Evolutionary conservation across 306 rosid species (phyloP), one percentile per base, ranked within the genome.

Genomic region (Prunus davidiana): DNA sequence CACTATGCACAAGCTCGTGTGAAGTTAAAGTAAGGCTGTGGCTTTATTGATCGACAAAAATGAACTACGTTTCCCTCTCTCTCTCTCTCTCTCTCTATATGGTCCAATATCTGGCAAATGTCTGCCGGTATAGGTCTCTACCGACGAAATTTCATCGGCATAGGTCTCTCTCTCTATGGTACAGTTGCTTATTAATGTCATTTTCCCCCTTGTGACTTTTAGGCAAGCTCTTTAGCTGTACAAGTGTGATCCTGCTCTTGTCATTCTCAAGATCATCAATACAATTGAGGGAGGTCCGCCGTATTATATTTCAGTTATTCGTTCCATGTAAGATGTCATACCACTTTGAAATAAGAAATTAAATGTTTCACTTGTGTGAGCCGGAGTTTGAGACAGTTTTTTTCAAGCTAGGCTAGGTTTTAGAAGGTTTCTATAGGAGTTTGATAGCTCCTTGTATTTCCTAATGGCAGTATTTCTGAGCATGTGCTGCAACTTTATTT

Each of bases 1-100:
- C 97, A 89, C 86, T 91, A 94, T 20, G 91, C 85, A 68, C 96
- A 94, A 84, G 98, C 98, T 81, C 98, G 97, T 64, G 98, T 94
- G 75, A 94, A 94, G 84, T 90, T 94, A 76, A 94, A 91, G 98
- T 94, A 87, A 30, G 34, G 34, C 5, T 30, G 3, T 30, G 34
- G 34, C 34, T 30, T 30, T 30, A 30, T 30, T 30, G 34, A 30
- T 30, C 5, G 34, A 30, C 5, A 30, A 30, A 30, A 30, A 30
- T 30, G 34, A 30, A 30, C 34, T 30, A 30, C 5, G 34, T 60
- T 62, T 20, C 50, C 20, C 50, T 24, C 25, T 24, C 25, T 24
- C 25, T 24, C 25, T 24, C 25, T 24, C 25, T 24, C 25, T 24
- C 25, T 24, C 32, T 28, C 32, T 28, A 28, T 28, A 28, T 3